phyloP scores from a whole-genome alignment of 1,284 basidiomycete genomes.

The Heterobasidion annosum region DNA sequence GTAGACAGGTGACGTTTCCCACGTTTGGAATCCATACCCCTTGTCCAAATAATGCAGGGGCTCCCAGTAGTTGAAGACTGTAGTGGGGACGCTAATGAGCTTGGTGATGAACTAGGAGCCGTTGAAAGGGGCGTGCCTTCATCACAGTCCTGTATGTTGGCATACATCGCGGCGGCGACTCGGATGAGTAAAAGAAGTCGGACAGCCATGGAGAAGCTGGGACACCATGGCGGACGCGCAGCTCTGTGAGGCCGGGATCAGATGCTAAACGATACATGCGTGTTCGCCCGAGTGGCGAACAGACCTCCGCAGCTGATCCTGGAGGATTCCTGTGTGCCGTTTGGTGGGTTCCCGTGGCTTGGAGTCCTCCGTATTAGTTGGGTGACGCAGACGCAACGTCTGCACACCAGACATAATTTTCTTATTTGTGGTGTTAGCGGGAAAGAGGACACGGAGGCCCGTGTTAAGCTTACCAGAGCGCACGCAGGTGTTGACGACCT shows the following conservation, averaged over 20 bases:
- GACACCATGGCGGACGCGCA: conserved; percentile 73
- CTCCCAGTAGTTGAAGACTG: conserved; percentile 99
- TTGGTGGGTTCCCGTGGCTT: conserved; percentile 24
- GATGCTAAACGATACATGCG: background rate
- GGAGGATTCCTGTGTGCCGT: conserved; percentile 59
- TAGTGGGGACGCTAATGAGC: background rate
- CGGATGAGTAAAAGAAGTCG: conserved; percentile 79
- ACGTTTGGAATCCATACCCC: conserved; percentile 91
- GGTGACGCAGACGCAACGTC: conserved; percentile 20
- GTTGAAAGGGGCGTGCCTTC: conserved; percentile 56
- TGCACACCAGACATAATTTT: background rate
- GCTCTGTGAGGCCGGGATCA: conserved; percentile 28
- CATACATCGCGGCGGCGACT: conserved; percentile 87
- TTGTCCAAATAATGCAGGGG: conserved; percentile 86
- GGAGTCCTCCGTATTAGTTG: conserved; percentile 20
- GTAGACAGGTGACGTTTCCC: conserved; percentile 91
- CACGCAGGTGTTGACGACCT: background rate
- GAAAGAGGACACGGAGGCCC: too few relatives aligned
- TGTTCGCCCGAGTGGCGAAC: conserved; percentile 2
- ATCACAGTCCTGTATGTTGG: conserved; percentile 94
- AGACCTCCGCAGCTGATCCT: conserved; percentile 68
- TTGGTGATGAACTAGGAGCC: background rate
- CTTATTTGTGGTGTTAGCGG: too few relatives aligned
- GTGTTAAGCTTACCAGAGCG: background rate
- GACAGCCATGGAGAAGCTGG: conserved; percentile 75